phyloP scores from a whole-genome alignment of 495 filamentous ascomycete genomes.

The Penicillium cosmopolitanum region DNA sequence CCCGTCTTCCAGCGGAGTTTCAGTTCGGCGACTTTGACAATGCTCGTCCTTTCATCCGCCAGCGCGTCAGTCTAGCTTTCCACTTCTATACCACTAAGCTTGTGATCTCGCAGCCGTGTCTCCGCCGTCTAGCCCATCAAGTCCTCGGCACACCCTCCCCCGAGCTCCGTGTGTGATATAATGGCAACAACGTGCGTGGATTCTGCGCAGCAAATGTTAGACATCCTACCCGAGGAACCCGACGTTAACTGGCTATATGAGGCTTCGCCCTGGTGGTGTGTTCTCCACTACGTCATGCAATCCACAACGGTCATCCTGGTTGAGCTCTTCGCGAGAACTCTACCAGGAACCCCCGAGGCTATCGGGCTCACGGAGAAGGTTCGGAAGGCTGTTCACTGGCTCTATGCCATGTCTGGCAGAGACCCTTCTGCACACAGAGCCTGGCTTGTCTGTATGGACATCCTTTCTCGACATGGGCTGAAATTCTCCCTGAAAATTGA shows the following conservation, averaged over 20 bases:
- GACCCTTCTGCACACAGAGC: conserved; percentile 52
- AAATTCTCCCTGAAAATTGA: conserved; percentile 14
- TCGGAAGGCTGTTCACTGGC: conserved; percentile 53
- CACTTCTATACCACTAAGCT: conserved; percentile 59
- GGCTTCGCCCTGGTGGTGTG: conserved; percentile 60
- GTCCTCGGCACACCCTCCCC: neutral
- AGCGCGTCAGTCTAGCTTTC: conserved; percentile 46
- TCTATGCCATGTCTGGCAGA: conserved; percentile 49
- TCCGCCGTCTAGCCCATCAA: conserved; percentile 50
- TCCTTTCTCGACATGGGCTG: conserved; percentile 22
- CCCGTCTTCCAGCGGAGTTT: conserved; percentile 33
- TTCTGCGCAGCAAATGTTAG: conserved; percentile 51
- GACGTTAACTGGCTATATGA: conserved; percentile 45
- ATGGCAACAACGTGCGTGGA: conserved; percentile 55
- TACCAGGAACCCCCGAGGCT: conserved; percentile 37
- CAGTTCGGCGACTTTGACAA: conserved; percentile 19
- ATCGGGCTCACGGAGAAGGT: conserved; percentile 44
- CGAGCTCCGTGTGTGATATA: conserved; percentile 45
- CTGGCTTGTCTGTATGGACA: conserved; percentile 33
- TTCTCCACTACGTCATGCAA: conserved; percentile 65
- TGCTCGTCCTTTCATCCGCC: conserved; percentile 34
- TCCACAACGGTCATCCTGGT: conserved; percentile 58
- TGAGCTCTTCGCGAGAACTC: conserved; percentile 51
- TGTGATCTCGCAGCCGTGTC: conserved; percentile 60
- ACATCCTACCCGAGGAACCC: conserved; percentile 46